These are phyloP conservation scores for Cytospora paraplurivora DNA, from an alignment of 2,329 filamentous ascomycete genomes.

Conservation along the genomic window DNA sequence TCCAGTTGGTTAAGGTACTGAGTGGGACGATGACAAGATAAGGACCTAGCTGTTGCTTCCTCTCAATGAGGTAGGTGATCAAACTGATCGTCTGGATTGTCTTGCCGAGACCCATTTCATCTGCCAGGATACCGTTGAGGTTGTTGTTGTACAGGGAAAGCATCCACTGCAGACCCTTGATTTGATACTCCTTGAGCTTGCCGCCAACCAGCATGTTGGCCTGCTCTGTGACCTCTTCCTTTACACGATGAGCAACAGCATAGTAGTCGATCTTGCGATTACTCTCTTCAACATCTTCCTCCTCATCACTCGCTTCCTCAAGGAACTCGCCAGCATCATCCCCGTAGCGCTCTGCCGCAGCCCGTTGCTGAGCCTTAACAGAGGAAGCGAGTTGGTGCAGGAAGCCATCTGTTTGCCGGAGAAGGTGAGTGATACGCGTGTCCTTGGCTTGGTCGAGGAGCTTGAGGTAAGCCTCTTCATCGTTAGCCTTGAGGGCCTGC, in stretches of 20 bases:
- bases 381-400: conserved; percentile 92
- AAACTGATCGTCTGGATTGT: conserved; percentile 98
- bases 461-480: conserved; percentile 98
- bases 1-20: conserved; percentile 98
- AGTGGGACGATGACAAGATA: conserved; percentile 96
- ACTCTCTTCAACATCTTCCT: conserved; percentile 67
- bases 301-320: conserved; percentile 49
- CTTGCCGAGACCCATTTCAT: conserved; percentile 99
- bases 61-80: conserved; percentile 95
- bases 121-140: conserved; percentile 95
- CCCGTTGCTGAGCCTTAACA: conserved; percentile 90
- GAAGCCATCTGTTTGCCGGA: conserved; percentile 97
- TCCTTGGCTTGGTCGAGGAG: conserved; percentile 98
- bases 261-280: conserved; percentile 96
- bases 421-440: conserved; percentile 95
- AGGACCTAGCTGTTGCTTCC: conserved; percentile 87
- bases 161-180: conserved; percentile 99
- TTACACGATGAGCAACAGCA: conserved; percentile 92
- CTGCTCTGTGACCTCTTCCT: conserved; percentile 85
- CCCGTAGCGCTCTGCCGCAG: conserved; percentile 76
- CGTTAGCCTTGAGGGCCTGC: conserved; percentile 96
- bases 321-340: conserved; percentile 53
- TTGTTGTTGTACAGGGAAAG: conserved; percentile 99
- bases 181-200: conserved; percentile 92
- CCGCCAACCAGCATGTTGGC: conserved; percentile 88